phyloP scores from a whole-genome alignment of 805 yeast genomes.

The Saccharomycopsis sp. region DNA sequence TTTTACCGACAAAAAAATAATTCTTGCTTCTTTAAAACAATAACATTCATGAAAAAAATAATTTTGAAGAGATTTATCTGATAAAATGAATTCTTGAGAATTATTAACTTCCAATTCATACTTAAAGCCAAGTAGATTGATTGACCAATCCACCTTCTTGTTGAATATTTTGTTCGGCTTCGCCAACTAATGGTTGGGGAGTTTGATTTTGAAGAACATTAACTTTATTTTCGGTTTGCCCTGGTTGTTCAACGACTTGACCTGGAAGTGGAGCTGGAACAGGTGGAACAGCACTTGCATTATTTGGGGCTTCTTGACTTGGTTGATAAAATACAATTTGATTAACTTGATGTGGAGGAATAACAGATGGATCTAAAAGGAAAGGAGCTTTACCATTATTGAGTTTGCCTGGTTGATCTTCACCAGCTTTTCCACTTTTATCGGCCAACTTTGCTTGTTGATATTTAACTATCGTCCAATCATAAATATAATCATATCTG shows the following conservation, averaged over 20 bases:
- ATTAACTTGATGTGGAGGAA: constrained; percentile 17
- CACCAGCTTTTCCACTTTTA: constrained; percentile 27
- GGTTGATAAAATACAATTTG: constrained; percentile 18
- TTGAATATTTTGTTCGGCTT: no score
- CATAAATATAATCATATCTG: constrained; percentile 88
- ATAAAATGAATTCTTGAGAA: no score
- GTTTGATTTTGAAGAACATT: no score
- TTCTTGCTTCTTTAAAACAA: no score
- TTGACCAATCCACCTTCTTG: no score
- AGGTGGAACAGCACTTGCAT: background rate
- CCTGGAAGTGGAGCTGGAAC: background rate
- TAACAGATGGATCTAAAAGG: constrained; percentile 12
- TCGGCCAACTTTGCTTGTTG: constrained; percentile 41
- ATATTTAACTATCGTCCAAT: constrained; percentile 88
- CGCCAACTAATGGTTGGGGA: no score
- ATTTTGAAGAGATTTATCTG: no score
- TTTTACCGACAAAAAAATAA: no score
- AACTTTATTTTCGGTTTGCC: no score
- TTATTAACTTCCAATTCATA: no score
- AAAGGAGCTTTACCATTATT: constrained; percentile 10
- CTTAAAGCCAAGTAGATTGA: no score
- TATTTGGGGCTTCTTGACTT: constrained; percentile 3
- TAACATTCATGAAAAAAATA: no score
- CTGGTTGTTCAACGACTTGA: background rate
- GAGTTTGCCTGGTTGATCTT: background rate